These are phyloP conservation scores for Selaginella moellendorffii DNA, from an alignment of 75 land plant species.

Conservation along the genomic window DNA sequence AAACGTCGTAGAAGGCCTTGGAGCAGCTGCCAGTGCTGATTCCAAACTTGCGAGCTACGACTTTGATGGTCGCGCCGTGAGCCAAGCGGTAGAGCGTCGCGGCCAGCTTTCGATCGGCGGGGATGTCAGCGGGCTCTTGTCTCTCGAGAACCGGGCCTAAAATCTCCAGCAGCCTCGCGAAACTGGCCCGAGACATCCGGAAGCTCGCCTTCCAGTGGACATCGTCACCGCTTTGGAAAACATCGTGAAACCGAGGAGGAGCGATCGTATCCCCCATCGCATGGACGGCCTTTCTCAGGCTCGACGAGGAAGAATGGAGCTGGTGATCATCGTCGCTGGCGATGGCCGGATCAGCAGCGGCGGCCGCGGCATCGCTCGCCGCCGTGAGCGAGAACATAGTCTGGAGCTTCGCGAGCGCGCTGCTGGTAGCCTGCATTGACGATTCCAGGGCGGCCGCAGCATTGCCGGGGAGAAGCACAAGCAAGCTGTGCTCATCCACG, in stretches of 20 bases:
- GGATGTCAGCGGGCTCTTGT: not conserved
- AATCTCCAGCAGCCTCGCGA: not conserved
- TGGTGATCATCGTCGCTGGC: not conserved
- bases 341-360: no score
- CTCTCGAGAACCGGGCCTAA: not conserved
- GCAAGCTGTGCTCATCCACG: not conserved
- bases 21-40: constrained; percentile 14
- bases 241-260: not conserved
- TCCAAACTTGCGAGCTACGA: constrained; percentile 36
- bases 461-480: not conserved
- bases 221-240: constrained; percentile 6
- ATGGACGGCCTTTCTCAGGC: not conserved
- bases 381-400: constrained; percentile 11
- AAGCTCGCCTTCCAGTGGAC: constrained; percentile 5
- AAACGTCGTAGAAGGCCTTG: constrained; percentile 38
- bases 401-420: constrained; percentile 29
- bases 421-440: constrained; percentile 28
- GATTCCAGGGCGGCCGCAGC: constrained; percentile 22
- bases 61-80: constrained; percentile 34
- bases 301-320: not conserved
- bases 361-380: no score
- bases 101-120: constrained; percentile 31
- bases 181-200: constrained; percentile 9
- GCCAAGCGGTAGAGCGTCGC: constrained; percentile 50
- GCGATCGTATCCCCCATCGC: not conserved